A percentile compares a stretch with the other conserved stretches of the same genome.
phyloP scores from a whole-genome alignment of 371 early-diverging fungal genomes.

The Apophysomyces ossiformis region DNA sequence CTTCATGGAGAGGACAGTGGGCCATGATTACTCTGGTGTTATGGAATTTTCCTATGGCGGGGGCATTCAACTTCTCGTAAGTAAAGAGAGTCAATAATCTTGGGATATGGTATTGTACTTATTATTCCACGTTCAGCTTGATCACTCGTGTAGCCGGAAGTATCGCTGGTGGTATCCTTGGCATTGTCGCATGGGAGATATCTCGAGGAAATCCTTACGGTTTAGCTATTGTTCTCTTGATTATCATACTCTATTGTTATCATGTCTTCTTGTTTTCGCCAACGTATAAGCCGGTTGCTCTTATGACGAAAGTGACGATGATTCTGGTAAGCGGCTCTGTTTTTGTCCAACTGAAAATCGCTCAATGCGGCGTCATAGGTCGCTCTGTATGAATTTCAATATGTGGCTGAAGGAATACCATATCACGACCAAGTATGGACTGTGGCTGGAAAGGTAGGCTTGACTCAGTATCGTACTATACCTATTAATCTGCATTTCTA shows the following conservation, averaged over 20 bases:
- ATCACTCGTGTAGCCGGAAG: conserved; percentile 36
- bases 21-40: conserved; percentile 43
- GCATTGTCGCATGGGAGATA: conserved; percentile 53
- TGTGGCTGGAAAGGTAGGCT: conserved; percentile 50
- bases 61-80: conserved; percentile 44
- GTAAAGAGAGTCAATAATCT: not conserved
- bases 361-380: conserved; percentile 8
- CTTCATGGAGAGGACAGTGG: conserved; percentile 51
- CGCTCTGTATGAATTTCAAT: conserved; percentile 37
- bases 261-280: conserved; percentile 37
- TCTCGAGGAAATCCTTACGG: conserved; percentile 45
- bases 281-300: conserved; percentile 25
- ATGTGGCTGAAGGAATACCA: conserved; percentile 8
- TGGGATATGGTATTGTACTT: not conserved
- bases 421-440: conserved; percentile 35
- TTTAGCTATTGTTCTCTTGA: conserved; percentile 34
- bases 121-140: conserved; percentile 18
- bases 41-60: conserved; percentile 46
- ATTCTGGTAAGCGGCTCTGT: conserved; percentile 21
- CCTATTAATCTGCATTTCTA: not conserved
- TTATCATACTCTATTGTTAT: conserved; percentile 30
- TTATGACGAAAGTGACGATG: conserved; percentile 40
- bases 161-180: conserved; percentile 34
- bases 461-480: not conserved
- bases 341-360: not conserved